These are phyloP conservation scores for Paramecium sexaurelia DNA, from an alignment of 73 alveolate genomes.

Conservation along the genomic window DNA sequence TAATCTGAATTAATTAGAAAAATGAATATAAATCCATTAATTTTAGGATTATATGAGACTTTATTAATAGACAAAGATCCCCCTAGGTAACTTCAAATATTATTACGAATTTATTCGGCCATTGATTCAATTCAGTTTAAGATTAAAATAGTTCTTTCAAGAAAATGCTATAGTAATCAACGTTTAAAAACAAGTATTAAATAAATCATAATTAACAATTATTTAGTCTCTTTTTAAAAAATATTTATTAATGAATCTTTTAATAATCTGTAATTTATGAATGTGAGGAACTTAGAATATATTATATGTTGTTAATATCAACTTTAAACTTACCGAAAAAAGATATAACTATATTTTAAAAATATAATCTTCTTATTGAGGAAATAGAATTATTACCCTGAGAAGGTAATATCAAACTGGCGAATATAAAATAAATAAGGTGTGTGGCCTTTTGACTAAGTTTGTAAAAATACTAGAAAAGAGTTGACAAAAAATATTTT, in stretches of 20 bases:
- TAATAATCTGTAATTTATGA: not conserved
- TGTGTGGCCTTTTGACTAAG: not conserved
- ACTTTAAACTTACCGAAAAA: not conserved
- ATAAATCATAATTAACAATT: too few species aligned
- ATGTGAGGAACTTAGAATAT: not conserved
- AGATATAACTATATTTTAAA: not conserved
- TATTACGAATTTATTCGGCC: not conserved
- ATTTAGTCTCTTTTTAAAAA: not conserved
- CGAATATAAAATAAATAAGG: too few species aligned
- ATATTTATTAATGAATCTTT: constrained; percentile 8
- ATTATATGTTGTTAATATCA: not conserved
- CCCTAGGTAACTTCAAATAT: not conserved
- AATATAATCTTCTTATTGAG: not conserved
- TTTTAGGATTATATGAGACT: not conserved
- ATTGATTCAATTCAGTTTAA: not conserved
- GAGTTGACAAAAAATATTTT: not conserved
- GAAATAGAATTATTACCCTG: not conserved
- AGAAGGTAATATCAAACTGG: not conserved
- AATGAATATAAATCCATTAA: not conserved
- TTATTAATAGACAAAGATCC: not conserved
- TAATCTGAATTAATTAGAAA: not conserved
- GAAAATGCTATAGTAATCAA: not conserved
- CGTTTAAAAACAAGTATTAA: too few species aligned
- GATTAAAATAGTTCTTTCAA: not conserved
- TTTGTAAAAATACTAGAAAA: not conserved